Conservation (phyloP, 2,329 filamentous ascomycete species). For the Parafenestella ontariensis region DNA sequence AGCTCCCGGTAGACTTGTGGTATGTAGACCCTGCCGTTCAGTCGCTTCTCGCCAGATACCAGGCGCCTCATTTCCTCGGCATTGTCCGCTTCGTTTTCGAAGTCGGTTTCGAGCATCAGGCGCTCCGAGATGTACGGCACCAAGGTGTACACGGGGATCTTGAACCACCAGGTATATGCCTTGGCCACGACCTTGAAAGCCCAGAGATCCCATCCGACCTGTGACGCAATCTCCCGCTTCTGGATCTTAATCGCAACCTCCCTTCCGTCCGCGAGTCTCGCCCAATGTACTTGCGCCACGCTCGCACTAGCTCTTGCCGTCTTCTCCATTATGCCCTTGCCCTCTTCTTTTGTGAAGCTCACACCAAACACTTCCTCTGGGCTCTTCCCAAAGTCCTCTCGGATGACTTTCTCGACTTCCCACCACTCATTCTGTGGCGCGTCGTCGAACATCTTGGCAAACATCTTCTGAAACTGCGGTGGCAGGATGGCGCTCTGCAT, state of each 20-base stretch:
- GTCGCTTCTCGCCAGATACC: constrained; percentile 75
- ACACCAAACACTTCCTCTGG: constrained; percentile 93
- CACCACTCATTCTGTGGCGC: constrained; percentile 91
- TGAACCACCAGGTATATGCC: constrained; percentile 86
- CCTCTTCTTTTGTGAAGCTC: constrained; percentile 73
- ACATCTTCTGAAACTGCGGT: constrained; percentile 96
- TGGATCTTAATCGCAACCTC: constrained; percentile 97
- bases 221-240: constrained; percentile 89
- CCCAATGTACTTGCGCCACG: constrained; percentile 98
- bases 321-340: constrained; percentile 72
- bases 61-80: constrained; percentile 82
- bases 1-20: constrained; percentile 84
- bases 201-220: constrained; percentile 95
- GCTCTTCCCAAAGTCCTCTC: constrained; percentile 82
- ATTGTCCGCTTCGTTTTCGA: constrained; percentile 89
- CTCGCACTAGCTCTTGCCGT: constrained; percentile 82
- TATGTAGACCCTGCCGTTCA: constrained; percentile 85
- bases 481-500: constrained; percentile 97
- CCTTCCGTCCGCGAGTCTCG: constrained; percentile 79
- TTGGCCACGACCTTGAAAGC: constrained; percentile 88
- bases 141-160: constrained; percentile 88
- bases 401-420: constrained; percentile 83
- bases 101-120: constrained; percentile 93
- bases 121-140: constrained; percentile 94
- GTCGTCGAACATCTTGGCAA: constrained; percentile 95